Conservation (phyloP, 495 filamentous ascomycete genomes). For the Penicillium verhagenii region DNA sequence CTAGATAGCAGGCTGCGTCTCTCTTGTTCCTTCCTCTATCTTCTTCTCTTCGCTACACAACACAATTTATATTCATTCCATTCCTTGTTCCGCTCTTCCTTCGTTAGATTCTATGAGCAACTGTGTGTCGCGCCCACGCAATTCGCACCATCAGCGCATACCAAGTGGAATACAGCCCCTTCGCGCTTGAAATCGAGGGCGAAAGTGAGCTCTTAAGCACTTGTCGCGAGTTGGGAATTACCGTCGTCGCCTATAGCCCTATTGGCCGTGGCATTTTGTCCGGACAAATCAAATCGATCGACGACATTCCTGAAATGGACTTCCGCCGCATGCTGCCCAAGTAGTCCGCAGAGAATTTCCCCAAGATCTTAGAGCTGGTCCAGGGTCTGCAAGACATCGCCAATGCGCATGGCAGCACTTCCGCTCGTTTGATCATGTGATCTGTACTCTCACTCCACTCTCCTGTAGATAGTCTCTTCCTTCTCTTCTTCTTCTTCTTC, state of each 20-base stretch:
- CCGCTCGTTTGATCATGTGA: too few species aligned
- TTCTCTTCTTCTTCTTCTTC: too few species aligned
- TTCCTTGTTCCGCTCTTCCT: too few species aligned
- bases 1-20: too few species aligned
- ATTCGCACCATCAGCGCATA: constrained; percentile 37
- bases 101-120: too few species aligned
- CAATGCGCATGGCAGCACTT: constrained; percentile 44
- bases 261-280: constrained; percentile 48
- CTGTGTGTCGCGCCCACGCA: constrained; percentile 38
- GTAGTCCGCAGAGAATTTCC: neutral
- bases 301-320: constrained; percentile 15
- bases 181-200: constrained; percentile 53
- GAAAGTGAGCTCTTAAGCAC: constrained; percentile 46
- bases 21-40: too few species aligned
- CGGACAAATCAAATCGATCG: constrained; percentile 28
- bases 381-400: constrained; percentile 25
- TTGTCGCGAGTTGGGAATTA: constrained; percentile 46
- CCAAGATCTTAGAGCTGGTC: neutral
- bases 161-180: constrained; percentile 47
- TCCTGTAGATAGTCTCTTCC: too few species aligned
- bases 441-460: too few species aligned
- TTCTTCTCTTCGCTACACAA: too few species aligned
- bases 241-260: constrained; percentile 45
- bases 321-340: neutral
- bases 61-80: too few species aligned